Conservation (phyloP, 495 filamentous ascomycete species). For the Penicillium coffeae region DNA sequence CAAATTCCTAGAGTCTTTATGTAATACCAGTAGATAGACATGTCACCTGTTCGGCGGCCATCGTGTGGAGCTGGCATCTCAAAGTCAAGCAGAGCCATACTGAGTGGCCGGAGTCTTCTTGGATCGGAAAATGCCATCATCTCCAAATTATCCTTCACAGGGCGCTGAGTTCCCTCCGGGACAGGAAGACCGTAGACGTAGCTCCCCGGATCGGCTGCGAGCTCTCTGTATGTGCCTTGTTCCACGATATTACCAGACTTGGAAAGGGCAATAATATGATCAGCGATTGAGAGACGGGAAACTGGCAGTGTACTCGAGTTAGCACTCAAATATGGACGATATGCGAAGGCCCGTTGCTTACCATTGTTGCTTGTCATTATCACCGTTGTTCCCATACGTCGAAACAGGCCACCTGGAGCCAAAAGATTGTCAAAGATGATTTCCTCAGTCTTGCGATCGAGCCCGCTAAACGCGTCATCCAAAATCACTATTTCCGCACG, state of each 20-base stretch:
- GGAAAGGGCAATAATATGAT: slow-evolving; percentile 13
- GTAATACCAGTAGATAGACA: not conserved
- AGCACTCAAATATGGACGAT: not conserved
- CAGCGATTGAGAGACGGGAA: slow-evolving; percentile 3
- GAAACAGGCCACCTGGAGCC: slow-evolving; percentile 5
- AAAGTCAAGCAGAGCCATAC: too few relatives aligned
- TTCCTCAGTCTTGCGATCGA: slow-evolving; percentile 44
- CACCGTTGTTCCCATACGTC: not conserved
- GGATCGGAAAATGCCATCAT: too few relatives aligned
- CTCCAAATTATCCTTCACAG: too few relatives aligned
- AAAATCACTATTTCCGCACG: slow-evolving; percentile 32
- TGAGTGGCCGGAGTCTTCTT: too few relatives aligned
- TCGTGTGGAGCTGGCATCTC: not conserved
- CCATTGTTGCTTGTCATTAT: not conserved
- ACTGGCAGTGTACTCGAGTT: not conserved
- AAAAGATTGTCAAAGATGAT: slow-evolving; percentile 42
- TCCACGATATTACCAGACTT: slow-evolving; percentile 9
- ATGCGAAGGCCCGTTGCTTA: not conserved
- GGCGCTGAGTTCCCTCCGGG: too few relatives aligned
- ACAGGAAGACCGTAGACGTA: too few relatives aligned
- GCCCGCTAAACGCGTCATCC: slow-evolving; percentile 46
- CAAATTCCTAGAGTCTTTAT: not conserved
- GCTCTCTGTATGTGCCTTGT: slow-evolving; percentile 10
- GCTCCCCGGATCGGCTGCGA: too few relatives aligned
- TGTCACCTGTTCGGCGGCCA: not conserved